Conservation (phyloP, 2,329 filamentous ascomycete species). For the Emmonsiellopsis sp. region DNA sequence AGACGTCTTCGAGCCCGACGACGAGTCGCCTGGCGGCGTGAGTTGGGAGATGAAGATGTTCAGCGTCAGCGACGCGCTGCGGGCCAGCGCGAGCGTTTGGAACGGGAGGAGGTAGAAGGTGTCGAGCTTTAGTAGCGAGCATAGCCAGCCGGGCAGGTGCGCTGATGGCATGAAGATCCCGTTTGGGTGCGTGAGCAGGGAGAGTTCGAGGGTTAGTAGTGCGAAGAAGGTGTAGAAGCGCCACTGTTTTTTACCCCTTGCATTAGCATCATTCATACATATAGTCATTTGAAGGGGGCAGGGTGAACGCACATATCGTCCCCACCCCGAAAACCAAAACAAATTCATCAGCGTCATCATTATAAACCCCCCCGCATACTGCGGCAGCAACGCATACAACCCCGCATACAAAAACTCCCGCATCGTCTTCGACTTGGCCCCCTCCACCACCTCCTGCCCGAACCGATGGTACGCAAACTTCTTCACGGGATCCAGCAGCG, state of each 20-base stretch:
- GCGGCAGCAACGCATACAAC: constrained; percentile 37
- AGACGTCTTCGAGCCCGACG: constrained; percentile 27
- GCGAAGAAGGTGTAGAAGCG: constrained; percentile 44
- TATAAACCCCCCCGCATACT: constrained; percentile 31
- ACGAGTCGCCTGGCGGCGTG: constrained; percentile 53
- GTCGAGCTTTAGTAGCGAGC: constrained; percentile 28
- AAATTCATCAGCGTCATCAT: constrained; percentile 30
- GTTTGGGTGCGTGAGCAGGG: constrained; percentile 46
- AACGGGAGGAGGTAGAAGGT: constrained; percentile 61
- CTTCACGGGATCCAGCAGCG: constrained; percentile 63
- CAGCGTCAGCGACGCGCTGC: constrained; percentile 66
- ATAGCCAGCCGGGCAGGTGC: constrained; percentile 23
- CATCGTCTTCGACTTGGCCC: constrained; percentile 48
- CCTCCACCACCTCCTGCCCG: constrained; percentile 60
- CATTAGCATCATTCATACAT: constrained; percentile 15
- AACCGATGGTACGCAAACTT: constrained; percentile 88
- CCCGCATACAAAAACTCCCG: constrained; percentile 65
- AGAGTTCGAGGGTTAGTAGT: constrained; percentile 49
- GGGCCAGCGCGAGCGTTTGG: constrained; percentile 66
- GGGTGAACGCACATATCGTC: constrained; percentile 35
- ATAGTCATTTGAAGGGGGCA: constrained; percentile 11
- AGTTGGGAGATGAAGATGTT: constrained; percentile 80
- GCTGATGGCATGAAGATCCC: constrained; percentile 27
- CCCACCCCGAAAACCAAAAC: constrained; percentile 34
- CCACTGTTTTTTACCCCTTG: constrained; percentile 33